Conservation (phyloP, 169 alveolate genomes). For the Babesia caballi region DNA sequence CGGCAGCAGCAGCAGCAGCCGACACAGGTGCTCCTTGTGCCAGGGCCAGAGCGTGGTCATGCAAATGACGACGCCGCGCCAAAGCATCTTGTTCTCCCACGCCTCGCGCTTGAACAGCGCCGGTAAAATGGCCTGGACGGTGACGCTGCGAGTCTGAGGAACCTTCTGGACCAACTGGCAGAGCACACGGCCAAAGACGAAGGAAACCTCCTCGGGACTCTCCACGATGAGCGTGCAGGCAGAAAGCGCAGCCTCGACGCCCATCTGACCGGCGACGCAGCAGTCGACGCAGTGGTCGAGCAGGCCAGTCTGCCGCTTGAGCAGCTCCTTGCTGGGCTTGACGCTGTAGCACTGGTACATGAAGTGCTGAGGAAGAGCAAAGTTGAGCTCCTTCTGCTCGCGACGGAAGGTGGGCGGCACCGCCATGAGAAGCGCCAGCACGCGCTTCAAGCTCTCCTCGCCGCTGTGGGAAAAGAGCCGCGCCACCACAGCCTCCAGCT, state of each 20-base stretch:
- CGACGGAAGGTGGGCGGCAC: conserved; percentile 30
- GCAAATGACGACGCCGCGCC: conserved; percentile 56
- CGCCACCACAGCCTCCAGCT: conserved; percentile 28
- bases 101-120: conserved; percentile 37
- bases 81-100: conserved; percentile 55
- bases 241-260: conserved; percentile 53
- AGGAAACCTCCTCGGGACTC: conserved; percentile 33
- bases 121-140: conserved; percentile 51
- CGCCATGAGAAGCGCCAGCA: conserved; percentile 15
- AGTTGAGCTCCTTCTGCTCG: conserved; percentile 46
- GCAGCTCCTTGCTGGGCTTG: conserved; percentile 16
- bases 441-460: conserved; percentile 16
- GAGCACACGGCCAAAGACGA: conserved; percentile 56
- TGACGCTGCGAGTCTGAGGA: conserved; percentile 43
- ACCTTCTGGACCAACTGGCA: conserved; percentile 65
- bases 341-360: conserved; percentile 48
- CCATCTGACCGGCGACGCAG: conserved; percentile 36
- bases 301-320: conserved; percentile 27
- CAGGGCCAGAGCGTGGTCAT: conserved; percentile 60
- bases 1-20: conserved; percentile 43
- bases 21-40: conserved; percentile 50
- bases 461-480: conserved; percentile 18
- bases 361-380: conserved; percentile 60
- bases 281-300: conserved; percentile 52
- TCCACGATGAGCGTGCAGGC: conserved; percentile 62